phyloP scores from a whole-genome alignment of 2,329 filamentous ascomycete genomes.

The Nannizziopsis arthrosporioides region DNA sequence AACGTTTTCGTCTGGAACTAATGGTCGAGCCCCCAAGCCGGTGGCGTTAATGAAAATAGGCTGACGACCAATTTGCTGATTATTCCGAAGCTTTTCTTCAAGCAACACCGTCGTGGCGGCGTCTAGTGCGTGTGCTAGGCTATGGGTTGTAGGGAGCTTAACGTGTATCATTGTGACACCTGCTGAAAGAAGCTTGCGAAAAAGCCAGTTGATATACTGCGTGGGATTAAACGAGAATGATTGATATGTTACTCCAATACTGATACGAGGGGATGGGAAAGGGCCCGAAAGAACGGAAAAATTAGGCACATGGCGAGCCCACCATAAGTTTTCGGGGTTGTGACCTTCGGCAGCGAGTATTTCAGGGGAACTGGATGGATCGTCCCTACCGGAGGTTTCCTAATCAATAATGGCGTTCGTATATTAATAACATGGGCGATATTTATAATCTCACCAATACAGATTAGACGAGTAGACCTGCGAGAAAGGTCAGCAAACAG shows the following conservation, averaged over 20 bases:
- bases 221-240: conserved; percentile 30
- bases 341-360: conserved; percentile 2
- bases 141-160: conserved; percentile 20
- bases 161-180: conserved; percentile 23
- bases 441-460: conserved; percentile 13
- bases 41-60: conserved; percentile 33
- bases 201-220: conserved; percentile 29
- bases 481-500: background rate
- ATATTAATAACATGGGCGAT: background rate
- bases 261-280: conserved; percentile 15
- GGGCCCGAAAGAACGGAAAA: conserved; percentile 20
- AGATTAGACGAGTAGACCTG: conserved; percentile 14
- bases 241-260: conserved; percentile 22
- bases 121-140: conserved; percentile 22
- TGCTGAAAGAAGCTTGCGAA: conserved; percentile 18
- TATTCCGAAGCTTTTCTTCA: background rate
- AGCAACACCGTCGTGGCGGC: conserved; percentile 16
- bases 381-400: background rate
- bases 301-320: conserved; percentile 25
- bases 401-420: background rate
- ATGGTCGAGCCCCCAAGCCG: conserved; percentile 30
- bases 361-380: conserved; percentile 5
- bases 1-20: conserved; percentile 28
- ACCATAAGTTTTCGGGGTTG: conserved; percentile 27
- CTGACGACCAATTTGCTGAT: conserved; percentile 6